phyloP scores from a whole-genome alignment of 1,284 basidiomycete genomes.

The Mycosarcoma mackinlayi region DNA sequence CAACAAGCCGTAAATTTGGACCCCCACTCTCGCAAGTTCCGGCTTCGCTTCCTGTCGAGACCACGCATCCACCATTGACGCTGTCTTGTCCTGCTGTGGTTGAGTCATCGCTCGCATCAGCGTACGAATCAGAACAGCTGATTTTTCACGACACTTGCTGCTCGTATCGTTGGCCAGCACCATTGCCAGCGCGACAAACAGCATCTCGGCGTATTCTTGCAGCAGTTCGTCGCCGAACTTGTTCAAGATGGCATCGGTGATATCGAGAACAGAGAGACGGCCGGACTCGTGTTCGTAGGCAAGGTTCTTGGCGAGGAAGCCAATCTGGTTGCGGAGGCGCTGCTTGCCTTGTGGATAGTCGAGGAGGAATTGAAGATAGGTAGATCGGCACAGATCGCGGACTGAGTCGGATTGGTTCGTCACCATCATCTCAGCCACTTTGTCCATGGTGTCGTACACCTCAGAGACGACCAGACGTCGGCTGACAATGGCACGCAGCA shows the following conservation, averaged over 20 bases:
- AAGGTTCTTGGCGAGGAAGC: conserved; percentile 92
- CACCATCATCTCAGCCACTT: conserved; percentile 92
- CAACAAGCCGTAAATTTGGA: conserved; percentile 72
- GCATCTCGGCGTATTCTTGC: conserved; percentile 84
- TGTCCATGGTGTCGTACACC: conserved; percentile 97
- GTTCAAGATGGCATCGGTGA: conserved; percentile 81
- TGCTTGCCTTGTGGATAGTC: conserved; percentile 98
- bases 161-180: conserved; percentile 93
- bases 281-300: conserved; percentile 92
- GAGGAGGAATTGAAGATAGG: conserved; percentile 91
- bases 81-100: conserved; percentile 74
- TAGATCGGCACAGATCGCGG: conserved; percentile 88
- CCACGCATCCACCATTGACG: conserved; percentile 85
- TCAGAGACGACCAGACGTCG: conserved; percentile 94
- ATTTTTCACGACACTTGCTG: conserved; percentile 86
- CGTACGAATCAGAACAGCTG: conserved; percentile 81
- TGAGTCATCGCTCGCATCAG: conserved; percentile 79
- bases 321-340: conserved; percentile 85
- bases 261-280: conserved; percentile 88
- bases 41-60: conserved; percentile 74
- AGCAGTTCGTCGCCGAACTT: conserved; percentile 87
- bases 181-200: conserved; percentile 93
- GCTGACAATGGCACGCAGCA: conserved; percentile 90
- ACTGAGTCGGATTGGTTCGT: conserved; percentile 91
- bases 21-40: conserved; percentile 77